These are phyloP conservation scores for Saccharomyces hybrid DNA, from an alignment of 1,139 yeast species.

Conservation along the genomic window DNA sequence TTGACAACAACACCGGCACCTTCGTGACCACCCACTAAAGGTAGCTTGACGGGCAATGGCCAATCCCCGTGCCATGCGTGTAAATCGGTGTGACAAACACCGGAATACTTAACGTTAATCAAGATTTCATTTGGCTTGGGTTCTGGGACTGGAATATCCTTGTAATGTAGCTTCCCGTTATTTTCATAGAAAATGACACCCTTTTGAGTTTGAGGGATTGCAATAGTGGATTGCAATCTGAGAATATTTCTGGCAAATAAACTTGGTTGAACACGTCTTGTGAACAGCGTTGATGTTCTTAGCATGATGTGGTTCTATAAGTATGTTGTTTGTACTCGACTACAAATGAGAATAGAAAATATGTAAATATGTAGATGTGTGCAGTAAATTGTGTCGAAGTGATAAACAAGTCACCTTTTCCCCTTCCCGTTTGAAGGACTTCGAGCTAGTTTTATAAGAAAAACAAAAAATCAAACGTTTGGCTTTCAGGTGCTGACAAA, in stretches of 20 bases:
- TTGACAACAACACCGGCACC: slow-evolving; percentile 79
- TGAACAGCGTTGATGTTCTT: background rate
- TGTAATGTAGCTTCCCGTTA: slow-evolving; percentile 46
- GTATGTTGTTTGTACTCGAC: background rate
- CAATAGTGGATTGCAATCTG: background rate
- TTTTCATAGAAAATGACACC: slow-evolving; percentile 45
- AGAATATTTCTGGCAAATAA: background rate
- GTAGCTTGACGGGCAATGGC: slow-evolving; percentile 54
- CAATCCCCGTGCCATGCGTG: slow-evolving; percentile 70
- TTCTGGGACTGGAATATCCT: slow-evolving; percentile 51
- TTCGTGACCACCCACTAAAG: slow-evolving; percentile 72
- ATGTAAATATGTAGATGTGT: background rate
- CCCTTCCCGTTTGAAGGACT: background rate
- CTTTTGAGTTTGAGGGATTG: slow-evolving; percentile 43
- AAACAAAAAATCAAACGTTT: background rate
- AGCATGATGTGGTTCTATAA: background rate
- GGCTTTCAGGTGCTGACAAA: background rate
- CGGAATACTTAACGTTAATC: slow-evolving; percentile 57
- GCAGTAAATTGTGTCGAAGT: background rate
- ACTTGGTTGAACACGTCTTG: background rate
- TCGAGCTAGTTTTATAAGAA: background rate
- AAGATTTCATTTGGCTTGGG: slow-evolving; percentile 56
- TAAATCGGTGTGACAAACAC: slow-evolving; percentile 64
- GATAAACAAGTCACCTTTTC: background rate
- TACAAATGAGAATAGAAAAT: background rate